Conservation (phyloP, 495 filamentous ascomycete species). For the Terfezia boudieri region DNA sequence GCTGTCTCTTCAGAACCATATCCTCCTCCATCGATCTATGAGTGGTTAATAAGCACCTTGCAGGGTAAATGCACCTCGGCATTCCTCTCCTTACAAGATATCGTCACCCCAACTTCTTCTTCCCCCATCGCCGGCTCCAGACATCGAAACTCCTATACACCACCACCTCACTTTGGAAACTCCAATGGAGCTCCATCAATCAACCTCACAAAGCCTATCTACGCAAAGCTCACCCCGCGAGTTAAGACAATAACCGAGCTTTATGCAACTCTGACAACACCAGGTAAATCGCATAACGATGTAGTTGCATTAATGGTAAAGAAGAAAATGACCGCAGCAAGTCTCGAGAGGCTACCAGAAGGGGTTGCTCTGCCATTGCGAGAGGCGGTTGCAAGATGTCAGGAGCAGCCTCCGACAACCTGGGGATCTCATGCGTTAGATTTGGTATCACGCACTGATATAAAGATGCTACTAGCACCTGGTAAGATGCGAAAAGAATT, state of each 20-base stretch:
- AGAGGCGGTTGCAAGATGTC: slow-evolving; percentile 64
- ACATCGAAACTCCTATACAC: slow-evolving; percentile 15
- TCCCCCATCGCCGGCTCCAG: slow-evolving; percentile 8
- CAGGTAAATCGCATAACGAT: slow-evolving; percentile 22
- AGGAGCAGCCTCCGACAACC: slow-evolving; percentile 51
- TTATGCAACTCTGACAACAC: slow-evolving; percentile 14
- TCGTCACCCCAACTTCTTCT: slow-evolving; percentile 26
- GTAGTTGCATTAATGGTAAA: slow-evolving; percentile 39
- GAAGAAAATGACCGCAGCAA: slow-evolving; percentile 30
- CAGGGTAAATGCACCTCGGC: slow-evolving; percentile 24
- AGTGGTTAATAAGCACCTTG: slow-evolving; percentile 45
- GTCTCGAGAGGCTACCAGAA: slow-evolving; percentile 67
- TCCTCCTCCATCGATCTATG: slow-evolving; percentile 36
- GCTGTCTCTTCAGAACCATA: slow-evolving; percentile 37
- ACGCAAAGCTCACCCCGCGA: slow-evolving; percentile 34
- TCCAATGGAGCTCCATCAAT: slow-evolving; percentile 15
- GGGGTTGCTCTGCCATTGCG: slow-evolving; percentile 54
- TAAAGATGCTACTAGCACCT: slow-evolving; percentile 41
- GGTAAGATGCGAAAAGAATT: slow-evolving; percentile 20
- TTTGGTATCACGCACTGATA: slow-evolving; percentile 63
- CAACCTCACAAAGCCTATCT: slow-evolving; percentile 12
- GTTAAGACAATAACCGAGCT: slow-evolving; percentile 43
- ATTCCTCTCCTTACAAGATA: slow-evolving; percentile 38
- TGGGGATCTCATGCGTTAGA: slow-evolving; percentile 50
- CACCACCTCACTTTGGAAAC: slow-evolving; percentile 16